Conservation (phyloP, 225 moss, liverwort and hornwort species). For the Marchantia paleacea region DNA sequence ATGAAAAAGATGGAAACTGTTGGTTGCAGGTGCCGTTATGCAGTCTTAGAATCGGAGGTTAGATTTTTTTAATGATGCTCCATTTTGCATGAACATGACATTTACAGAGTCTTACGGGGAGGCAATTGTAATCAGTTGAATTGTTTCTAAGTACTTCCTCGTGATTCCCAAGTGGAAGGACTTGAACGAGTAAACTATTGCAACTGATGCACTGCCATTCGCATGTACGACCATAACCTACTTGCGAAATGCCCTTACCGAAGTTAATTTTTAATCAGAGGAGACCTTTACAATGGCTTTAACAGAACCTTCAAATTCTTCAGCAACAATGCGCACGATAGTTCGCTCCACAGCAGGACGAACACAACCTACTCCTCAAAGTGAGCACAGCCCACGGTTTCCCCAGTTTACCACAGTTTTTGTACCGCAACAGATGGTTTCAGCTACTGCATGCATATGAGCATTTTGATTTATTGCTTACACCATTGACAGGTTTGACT, state of each 20-base stretch:
- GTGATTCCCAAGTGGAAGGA: no score
- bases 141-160: no score
- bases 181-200: no score
- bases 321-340: neutral
- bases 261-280: conserved; percentile 7
- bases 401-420: neutral
- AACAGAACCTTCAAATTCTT: conserved; percentile 11
- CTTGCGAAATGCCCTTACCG: neutral
- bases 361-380: conserved; percentile 11
- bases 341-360: neutral
- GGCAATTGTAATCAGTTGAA: no score
- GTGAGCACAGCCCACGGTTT: conserved; percentile 4
- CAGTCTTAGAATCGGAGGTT: neutral
- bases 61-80: neutral
- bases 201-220: no score
- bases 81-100: no score
- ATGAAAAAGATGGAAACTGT: neutral
- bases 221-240: no score
- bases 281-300: no score
- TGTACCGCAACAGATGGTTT: neutral
- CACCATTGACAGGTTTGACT: no score
- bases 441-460: neutral
- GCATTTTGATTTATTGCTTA: conserved; percentile 25
- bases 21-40: neutral
- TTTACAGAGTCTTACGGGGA: no score